A percentile compares a stretch with the other conserved stretches of the same genome.
Conservation (phyloP, 139 green algal genomes). For the Auxenochlorella pyrenoidosa region DNA sequence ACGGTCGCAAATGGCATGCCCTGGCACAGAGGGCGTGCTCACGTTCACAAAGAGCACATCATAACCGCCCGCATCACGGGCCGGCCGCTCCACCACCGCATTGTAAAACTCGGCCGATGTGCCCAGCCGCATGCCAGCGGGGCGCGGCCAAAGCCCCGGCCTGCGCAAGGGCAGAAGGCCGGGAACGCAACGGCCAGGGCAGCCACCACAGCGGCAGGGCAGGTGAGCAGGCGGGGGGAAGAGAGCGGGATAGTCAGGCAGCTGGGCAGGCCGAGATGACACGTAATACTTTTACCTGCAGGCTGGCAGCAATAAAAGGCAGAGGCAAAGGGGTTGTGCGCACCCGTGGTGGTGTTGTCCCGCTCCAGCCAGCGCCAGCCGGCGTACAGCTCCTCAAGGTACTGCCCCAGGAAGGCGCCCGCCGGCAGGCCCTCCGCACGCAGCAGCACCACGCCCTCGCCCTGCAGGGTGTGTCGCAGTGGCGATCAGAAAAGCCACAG, state of each 20-base stretch:
- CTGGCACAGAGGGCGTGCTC: no score
- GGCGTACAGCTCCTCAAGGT: slow-evolving; percentile 90
- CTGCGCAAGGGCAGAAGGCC: not conserved
- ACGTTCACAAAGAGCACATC: slow-evolving; percentile 88
- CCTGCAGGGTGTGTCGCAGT: not conserved
- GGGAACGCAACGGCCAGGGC: no score
- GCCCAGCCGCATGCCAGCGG: slow-evolving; percentile 10
- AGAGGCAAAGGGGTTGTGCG: not conserved
- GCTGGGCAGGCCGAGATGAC: no score
- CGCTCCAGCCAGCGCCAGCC: slow-evolving; percentile 93
- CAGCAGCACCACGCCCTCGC: slow-evolving; percentile 75
- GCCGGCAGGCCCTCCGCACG: slow-evolving; percentile 62
- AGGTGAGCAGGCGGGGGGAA: no score
- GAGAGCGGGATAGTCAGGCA: no score
- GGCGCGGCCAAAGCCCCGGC: no score
- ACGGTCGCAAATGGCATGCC: no score
- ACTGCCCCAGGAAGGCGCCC: slow-evolving; percentile 89
- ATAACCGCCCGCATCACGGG: slow-evolving; percentile 44
- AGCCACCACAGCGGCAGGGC: no score
- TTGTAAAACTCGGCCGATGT: slow-evolving; percentile 83
- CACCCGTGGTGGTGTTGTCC: not conserved
- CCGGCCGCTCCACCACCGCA: slow-evolving; percentile 67
- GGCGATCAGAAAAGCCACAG: no score
- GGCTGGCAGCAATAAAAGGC: no score
- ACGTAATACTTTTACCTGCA: no score